Conservation (phyloP, 495 filamentous ascomycete genomes). For the Evernia prunastri region DNA sequence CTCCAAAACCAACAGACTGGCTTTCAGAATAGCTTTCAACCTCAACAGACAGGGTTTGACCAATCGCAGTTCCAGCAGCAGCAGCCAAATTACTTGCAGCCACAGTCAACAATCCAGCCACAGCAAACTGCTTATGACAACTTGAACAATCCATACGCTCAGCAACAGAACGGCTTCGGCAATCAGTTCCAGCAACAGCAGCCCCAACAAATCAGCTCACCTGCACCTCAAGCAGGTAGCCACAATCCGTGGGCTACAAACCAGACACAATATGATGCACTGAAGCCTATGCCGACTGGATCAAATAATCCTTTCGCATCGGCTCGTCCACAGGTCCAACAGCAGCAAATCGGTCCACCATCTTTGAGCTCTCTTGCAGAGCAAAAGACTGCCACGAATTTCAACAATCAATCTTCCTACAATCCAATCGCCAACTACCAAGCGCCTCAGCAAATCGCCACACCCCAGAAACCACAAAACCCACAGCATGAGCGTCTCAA, state of each 20-base stretch:
- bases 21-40: slow-evolving; percentile 57
- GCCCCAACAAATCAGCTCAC: slow-evolving; percentile 50
- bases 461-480: slow-evolving; percentile 50
- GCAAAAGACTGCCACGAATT: slow-evolving; percentile 56
- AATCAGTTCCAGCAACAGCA: slow-evolving; percentile 46
- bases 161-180: slow-evolving; percentile 46
- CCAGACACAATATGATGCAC: slow-evolving; percentile 36
- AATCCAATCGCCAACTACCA: slow-evolving; percentile 51
- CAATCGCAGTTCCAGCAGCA: slow-evolving; percentile 51
- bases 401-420: slow-evolving; percentile 36
- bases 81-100: slow-evolving; percentile 48
- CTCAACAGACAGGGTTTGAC: slow-evolving; percentile 56
- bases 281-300: slow-evolving; percentile 62
- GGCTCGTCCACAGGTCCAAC: slow-evolving; percentile 47
- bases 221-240: slow-evolving; percentile 54
- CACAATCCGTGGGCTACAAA: slow-evolving; percentile 68
- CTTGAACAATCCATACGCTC: slow-evolving; percentile 61
- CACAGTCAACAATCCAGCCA: slow-evolving; percentile 50
- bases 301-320: slow-evolving; percentile 95
- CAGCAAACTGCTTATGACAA: slow-evolving; percentile 66
- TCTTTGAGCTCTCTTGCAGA: slow-evolving; percentile 64
- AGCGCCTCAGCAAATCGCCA: slow-evolving; percentile 41
- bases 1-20: slow-evolving; percentile 60
- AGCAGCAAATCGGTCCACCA: slow-evolving; percentile 50
- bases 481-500: slow-evolving; percentile 85